phyloP scores from a whole-genome alignment of 2,329 filamentous ascomycete genomes.

The Dactylonectria estremocensis region DNA sequence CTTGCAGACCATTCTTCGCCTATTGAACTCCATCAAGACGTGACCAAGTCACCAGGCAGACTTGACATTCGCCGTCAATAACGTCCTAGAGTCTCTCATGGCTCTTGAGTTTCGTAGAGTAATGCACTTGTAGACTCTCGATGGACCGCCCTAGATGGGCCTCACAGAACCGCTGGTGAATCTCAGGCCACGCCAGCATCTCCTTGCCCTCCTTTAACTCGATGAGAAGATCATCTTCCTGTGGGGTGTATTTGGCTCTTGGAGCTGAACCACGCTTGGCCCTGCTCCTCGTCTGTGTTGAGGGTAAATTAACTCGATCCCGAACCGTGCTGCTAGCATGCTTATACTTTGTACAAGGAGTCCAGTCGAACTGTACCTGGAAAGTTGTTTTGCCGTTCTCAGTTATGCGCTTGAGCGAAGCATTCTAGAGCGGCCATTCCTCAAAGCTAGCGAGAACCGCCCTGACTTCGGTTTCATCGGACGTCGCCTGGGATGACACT shows the following conservation, averaged over 20 bases:
- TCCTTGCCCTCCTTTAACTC: not conserved
- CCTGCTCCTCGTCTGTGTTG: not conserved
- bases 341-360: too few species aligned
- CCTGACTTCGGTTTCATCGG: not conserved
- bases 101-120: too few species aligned
- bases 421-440: not conserved
- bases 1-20: too few species aligned
- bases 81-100: too few species aligned
- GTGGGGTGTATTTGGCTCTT: not conserved
- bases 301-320: slow-evolving; percentile 8
- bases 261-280: slow-evolving; percentile 1
- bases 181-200: slow-evolving; percentile 1
- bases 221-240: slow-evolving; percentile 1
- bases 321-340: too few species aligned
- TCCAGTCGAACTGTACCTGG: too few species aligned
- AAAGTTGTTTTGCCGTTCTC: too few species aligned
- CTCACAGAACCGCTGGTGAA: not conserved
- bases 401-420: too few species aligned
- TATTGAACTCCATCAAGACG: too few species aligned
- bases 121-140: not conserved
- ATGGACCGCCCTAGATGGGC: not conserved
- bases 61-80: too few species aligned
- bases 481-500: too few species aligned
- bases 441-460: slow-evolving; percentile 4
- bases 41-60: too few species aligned